These are phyloP conservation scores for Harringtonia aguacate DNA, from an alignment of 2,329 filamentous ascomycete genomes.

Conservation along the genomic window DNA sequence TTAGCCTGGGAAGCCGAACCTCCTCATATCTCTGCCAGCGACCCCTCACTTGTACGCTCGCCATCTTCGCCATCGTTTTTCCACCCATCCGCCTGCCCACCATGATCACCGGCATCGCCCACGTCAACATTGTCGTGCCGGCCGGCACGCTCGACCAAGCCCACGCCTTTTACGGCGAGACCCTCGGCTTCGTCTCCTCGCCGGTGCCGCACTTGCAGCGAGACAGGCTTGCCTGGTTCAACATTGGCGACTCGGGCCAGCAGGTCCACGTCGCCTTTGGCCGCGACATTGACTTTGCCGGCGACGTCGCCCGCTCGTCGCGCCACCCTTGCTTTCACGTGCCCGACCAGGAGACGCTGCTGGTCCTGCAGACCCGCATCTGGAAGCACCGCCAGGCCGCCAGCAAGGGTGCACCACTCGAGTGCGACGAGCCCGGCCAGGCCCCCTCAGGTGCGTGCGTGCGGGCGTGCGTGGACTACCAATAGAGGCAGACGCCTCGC, in stretches of 20 bases:
- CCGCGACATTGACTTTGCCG: conserved; percentile 18
- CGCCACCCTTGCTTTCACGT: conserved; percentile 51
- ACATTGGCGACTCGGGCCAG: conserved; percentile 41
- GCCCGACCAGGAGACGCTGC: conserved; percentile 32
- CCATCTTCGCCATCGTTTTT: neutral
- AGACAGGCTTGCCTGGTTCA: conserved; percentile 46
- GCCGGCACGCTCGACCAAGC: conserved; percentile 38
- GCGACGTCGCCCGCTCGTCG: conserved; percentile 21
- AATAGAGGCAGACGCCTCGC: no score
- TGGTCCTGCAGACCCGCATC: conserved; percentile 33
- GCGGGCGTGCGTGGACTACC: neutral
- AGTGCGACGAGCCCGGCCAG: conserved; percentile 44
- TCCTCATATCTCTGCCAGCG: neutral
- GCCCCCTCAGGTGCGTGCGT: conserved; percentile 16
- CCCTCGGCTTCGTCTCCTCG: conserved; percentile 40
- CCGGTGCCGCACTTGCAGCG: conserved; percentile 41
- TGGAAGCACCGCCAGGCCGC: conserved; percentile 39
- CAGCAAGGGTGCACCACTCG: conserved; percentile 36
- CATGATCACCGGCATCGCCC: conserved; percentile 27
- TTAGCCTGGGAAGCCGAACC: neutral
- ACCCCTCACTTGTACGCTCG: neutral
- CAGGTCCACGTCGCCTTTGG: conserved; percentile 46
- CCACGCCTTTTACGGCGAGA: conserved; percentile 41
- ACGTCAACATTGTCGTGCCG: conserved; percentile 47
- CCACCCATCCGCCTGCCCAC: neutral